phyloP scores from a whole-genome alignment of 106 monocot genomes.

The Alisma plantagoaquatica region DNA sequence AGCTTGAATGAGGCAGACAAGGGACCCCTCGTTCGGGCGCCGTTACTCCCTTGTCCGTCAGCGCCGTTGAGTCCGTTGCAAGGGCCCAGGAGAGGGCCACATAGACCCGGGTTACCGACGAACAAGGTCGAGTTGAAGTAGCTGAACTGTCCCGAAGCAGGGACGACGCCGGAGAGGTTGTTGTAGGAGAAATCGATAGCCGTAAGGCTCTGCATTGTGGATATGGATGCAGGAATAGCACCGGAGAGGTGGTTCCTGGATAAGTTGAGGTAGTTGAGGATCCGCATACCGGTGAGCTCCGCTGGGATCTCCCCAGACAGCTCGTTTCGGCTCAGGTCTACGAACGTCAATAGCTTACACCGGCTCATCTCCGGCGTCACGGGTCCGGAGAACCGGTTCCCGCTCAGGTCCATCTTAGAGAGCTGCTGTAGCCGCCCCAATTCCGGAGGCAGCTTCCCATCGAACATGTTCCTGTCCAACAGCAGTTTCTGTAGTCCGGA shows the following conservation, averaged over 20 bases:
- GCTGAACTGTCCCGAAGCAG: conserved; percentile 84
- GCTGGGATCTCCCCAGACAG: conserved; percentile 41
- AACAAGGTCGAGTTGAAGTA: conserved; percentile 96
- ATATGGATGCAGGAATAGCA: conserved; percentile 43
- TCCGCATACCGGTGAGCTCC: conserved; percentile 61
- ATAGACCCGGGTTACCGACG: conserved; percentile 68
- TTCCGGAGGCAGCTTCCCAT: conserved; percentile 45
- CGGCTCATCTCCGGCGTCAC: conserved; percentile 43
- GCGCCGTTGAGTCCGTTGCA: conserved; percentile 16
- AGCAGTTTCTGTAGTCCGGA: conserved; percentile 60
- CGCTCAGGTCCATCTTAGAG: conserved; percentile 57
- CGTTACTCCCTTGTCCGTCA: background rate
- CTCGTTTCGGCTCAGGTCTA: conserved; percentile 64
- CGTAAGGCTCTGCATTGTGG: conserved; percentile 89
- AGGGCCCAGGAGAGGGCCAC: conserved; percentile 57
- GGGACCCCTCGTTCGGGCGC: conserved; percentile 9
- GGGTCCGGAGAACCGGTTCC: conserved; percentile 36
- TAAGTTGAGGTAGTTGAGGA: conserved; percentile 80
- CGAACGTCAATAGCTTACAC: conserved; percentile 52
- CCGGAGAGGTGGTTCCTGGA: conserved; percentile 73
- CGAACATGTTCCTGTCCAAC: conserved; percentile 49
- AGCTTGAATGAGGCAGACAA: conserved; percentile 50
- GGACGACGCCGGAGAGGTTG: conserved; percentile 78
- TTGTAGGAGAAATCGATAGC: conserved; percentile 88
- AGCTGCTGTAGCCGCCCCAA: conserved; percentile 62